Evolutionary conservation across 2,329 filamentous ascomycete species (phyloP).

Genomic region (Parafenestella ontariensis): DNA sequence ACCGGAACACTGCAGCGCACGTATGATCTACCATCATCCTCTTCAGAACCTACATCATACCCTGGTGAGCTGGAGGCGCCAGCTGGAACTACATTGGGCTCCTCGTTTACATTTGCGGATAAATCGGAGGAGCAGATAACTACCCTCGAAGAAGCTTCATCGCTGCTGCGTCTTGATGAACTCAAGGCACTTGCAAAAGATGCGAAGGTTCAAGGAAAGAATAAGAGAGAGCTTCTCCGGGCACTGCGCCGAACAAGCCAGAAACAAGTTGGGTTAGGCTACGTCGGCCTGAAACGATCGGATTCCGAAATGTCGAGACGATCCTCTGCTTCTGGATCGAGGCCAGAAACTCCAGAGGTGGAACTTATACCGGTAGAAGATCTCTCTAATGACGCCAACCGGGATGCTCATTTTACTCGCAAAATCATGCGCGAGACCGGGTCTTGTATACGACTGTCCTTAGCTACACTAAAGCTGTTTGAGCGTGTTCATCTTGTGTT

Average conservation of each 20-base stretch:
- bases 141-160: constrained; percentile 82
- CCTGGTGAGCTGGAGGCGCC: constrained; percentile 59
- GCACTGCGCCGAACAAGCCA: constrained; percentile 77
- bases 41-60: constrained; percentile 45
- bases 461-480: constrained; percentile 78
- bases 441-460: constrained; percentile 81
- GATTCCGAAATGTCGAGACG: constrained; percentile 64
- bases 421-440: constrained; percentile 82
- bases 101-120: constrained; percentile 80
- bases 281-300: constrained; percentile 69
- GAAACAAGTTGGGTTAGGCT: constrained; percentile 77
- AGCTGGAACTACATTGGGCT: constrained; percentile 58
- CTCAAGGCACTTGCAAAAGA: constrained; percentile 85
- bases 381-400: constrained; percentile 61
- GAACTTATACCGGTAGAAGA: constrained; percentile 41
- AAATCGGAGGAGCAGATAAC: constrained; percentile 74
- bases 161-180: constrained; percentile 84
- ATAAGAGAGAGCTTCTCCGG: constrained; percentile 78
- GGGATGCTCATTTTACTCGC: constrained; percentile 75
- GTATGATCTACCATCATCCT: constrained; percentile 62
- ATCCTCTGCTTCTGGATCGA: constrained; percentile 51
- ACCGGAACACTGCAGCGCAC: constrained; percentile 68
- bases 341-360: constrained; percentile 38
- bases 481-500: constrained; percentile 95
- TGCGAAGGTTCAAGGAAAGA: constrained; percentile 84